Percentiles rank a stretch among this genome's conserved stretches.
Evolutionary conservation across 1,139 yeast genomes (phyloP).

Genomic region (Geotrichum carabidarum): DNA sequence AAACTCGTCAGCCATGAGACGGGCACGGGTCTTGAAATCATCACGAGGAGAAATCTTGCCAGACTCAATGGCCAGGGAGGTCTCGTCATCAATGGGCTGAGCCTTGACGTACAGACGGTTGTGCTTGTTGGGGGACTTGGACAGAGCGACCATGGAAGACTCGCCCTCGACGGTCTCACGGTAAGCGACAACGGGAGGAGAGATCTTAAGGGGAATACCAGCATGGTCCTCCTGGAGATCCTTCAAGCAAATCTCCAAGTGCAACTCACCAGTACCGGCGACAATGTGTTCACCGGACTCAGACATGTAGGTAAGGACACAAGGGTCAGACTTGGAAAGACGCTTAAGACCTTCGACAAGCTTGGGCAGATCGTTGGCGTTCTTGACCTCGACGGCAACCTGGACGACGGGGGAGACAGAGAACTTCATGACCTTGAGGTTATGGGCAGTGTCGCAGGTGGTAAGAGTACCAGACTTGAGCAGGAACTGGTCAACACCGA

Average conservation of each 20-base stretch:
- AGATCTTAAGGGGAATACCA: slow-evolving; percentile 96
- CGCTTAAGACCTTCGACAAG: slow-evolving; percentile 99
- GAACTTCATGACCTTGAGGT: slow-evolving; percentile 99
- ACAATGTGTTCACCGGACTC: slow-evolving; percentile 99
- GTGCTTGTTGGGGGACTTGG: slow-evolving; percentile 99
- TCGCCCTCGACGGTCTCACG: slow-evolving; percentile 95
- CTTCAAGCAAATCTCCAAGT: slow-evolving; percentile 93
- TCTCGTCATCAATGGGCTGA: slow-evolving; percentile 92
- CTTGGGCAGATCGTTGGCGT: slow-evolving; percentile 98
- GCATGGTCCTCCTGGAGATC: slow-evolving; percentile 99
- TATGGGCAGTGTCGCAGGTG: slow-evolving; percentile 95
- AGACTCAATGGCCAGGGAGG: slow-evolving; percentile 81
- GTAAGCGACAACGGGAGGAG: slow-evolving; percentile 98
- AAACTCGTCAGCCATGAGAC: slow-evolving; percentile 97
- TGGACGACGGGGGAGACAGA: slow-evolving; percentile 99
- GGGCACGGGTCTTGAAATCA: slow-evolving; percentile 98
- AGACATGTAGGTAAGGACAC: slow-evolving; percentile 82
- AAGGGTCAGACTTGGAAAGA: slow-evolving; percentile 98
- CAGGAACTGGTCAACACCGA: slow-evolving; percentile 99
- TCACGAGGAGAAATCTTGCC: slow-evolving; percentile 94
- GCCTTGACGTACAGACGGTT: slow-evolving; percentile 99
- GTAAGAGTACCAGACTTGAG: slow-evolving; percentile 99
- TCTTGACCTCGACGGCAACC: slow-evolving; percentile 99
- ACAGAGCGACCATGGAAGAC: slow-evolving; percentile 92
- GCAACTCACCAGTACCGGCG: slow-evolving; percentile 99